Conservation (phyloP, 2,329 filamentous ascomycete species). For the Metarhizium sp. region DNA sequence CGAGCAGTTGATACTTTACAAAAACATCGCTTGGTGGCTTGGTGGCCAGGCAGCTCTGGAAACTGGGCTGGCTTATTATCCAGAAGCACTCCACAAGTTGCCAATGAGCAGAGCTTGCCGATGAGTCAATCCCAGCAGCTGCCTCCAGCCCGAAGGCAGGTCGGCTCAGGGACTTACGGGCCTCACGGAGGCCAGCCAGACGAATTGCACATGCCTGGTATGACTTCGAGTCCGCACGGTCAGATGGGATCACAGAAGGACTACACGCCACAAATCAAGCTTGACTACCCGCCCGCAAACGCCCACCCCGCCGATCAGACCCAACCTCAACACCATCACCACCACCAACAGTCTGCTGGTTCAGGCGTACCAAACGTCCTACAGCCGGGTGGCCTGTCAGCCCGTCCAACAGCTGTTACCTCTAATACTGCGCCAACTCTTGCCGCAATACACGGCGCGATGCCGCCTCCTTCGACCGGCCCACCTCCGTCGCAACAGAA, state of each 20-base stretch:
- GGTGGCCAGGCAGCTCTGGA: background rate
- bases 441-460: conserved; percentile 35
- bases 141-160: conserved; percentile 19
- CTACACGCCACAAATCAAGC: conserved; percentile 42
- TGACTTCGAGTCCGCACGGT: conserved; percentile 26
- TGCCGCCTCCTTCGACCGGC: conserved; percentile 25
- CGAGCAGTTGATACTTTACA: no score
- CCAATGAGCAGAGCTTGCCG: conserved; percentile 1
- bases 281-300: conserved; percentile 33
- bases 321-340: conserved; percentile 10
- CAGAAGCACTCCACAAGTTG: background rate
- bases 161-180: conserved; percentile 12
- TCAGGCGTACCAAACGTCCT: conserved; percentile 47
- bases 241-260: conserved; percentile 34
- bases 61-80: background rate
- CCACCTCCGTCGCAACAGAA: conserved; percentile 21
- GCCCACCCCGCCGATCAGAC: conserved; percentile 25
- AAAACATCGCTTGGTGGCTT: background rate
- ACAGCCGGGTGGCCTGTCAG: conserved; percentile 42
- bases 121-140: conserved; percentile 34
- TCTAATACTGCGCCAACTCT: conserved; percentile 36
- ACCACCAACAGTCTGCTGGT: conserved; percentile 27
- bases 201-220: conserved; percentile 45
- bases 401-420: conserved; percentile 25
- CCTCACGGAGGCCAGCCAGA: conserved; percentile 29